A percentile compares a stretch with the other conserved stretches of the same genome.
Conservation (phyloP, 345 rosid genomes). For the Theobroma cacao region DNA sequence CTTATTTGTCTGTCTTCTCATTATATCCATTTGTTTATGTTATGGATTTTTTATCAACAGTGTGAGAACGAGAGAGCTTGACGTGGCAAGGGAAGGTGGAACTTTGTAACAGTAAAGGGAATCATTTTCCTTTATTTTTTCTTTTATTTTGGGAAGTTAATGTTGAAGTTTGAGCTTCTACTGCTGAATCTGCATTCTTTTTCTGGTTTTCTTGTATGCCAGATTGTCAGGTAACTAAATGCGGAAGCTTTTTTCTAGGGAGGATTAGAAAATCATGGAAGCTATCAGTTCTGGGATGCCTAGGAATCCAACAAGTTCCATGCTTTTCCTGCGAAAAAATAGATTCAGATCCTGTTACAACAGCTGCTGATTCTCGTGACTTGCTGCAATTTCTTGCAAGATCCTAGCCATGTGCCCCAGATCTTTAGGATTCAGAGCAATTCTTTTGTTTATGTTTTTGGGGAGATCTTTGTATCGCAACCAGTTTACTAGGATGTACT, state of each 20-base stretch:
- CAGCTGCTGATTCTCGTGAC: background rate
- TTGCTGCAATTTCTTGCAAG: background rate
- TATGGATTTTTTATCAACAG: background rate
- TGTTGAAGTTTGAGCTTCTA: background rate
- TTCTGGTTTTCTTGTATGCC: background rate
- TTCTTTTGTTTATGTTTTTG: background rate
- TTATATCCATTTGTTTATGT: background rate
- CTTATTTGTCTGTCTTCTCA: background rate
- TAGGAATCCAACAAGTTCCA: background rate
- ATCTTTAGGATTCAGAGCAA: background rate
- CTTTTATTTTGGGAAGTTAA: background rate
- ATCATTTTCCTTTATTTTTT: too few species aligned
- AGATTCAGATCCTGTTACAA: background rate
- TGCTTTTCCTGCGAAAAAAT: background rate
- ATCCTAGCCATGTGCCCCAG: background rate
- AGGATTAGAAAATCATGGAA: background rate
- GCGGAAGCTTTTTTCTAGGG: background rate
- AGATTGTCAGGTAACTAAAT: background rate
- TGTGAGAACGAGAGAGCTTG: background rate
- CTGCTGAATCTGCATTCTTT: background rate
- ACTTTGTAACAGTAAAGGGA: background rate
- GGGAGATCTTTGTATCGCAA: background rate
- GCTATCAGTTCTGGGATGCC: background rate
- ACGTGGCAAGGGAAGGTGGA: background rate
- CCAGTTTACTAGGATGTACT: background rate